Evolutionary conservation across 768 basidiomycete species (phyloP), one percentile per base, ranked within the genome.

Genomic region (Grammothele lineata): DNA sequence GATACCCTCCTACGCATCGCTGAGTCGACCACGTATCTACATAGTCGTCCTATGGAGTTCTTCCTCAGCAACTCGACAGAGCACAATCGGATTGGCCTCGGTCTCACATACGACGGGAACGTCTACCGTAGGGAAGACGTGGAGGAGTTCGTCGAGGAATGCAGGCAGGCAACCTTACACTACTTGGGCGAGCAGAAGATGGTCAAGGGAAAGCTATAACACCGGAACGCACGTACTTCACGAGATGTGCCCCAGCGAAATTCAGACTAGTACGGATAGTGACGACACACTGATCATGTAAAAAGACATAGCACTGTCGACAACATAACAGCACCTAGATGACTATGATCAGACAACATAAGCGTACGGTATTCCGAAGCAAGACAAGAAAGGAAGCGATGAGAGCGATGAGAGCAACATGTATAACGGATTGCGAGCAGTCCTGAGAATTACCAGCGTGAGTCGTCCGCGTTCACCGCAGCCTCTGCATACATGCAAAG

Each of bases 401-500:
- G n/a, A n/a, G n/a, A n/a, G n/a, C n/a, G n/a, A n/a, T n/a, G n/a
- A n/a, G n/a, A n/a, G n/a, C n/a, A n/a, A n/a, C n/a, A n/a, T n/a
- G n/a, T n/a, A n/a, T n/a, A n/a, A n/a, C n/a, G n/a, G n/a, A n/a
- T n/a, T n/a, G n/a, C n/a, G n/a, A n/a, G n/a, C n/a, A n/a, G n/a
- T n/a, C n/a, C n/a, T n/a, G n/a, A n/a, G n/a, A n/a, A 6, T n/a
- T 36, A 58, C 61, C 59, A 62, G 6, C 51, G 51, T 2, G 46
- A 33, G 33, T 47, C 37, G 34, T 59, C 58, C 3, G 50, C 66
- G 57, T 56, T 52, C 25, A 62, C 62, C n/a, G 74, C 69, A 25
- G 76, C 76, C 39, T 79, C 71, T 21, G 76, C 77, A 64, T 85
- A 87, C 1, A 68, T 77, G n/a, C 72, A 70, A 39, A 73, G 70